Evolutionary conservation across 2,329 filamentous ascomycete species (phyloP).

Genomic region (Trichoderma citrinoviride): DNA sequence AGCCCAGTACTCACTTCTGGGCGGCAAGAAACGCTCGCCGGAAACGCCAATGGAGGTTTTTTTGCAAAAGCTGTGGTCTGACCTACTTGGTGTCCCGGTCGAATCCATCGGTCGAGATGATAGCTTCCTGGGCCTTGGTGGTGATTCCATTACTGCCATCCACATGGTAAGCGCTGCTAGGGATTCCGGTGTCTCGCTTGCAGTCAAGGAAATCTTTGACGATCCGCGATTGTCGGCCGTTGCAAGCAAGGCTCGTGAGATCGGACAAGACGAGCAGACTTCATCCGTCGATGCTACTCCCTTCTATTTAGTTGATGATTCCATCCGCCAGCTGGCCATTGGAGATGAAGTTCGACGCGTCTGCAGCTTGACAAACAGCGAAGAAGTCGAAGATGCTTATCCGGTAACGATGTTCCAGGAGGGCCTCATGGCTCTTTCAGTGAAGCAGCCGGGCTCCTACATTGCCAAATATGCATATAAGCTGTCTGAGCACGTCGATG

Average conservation of each 20-base stretch:
- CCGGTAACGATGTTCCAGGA: conserved; percentile 24
- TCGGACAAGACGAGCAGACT: neutral
- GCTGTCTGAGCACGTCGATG: neutral
- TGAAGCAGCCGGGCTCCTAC: conserved; percentile 22
- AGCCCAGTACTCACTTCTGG: conserved; percentile 3
- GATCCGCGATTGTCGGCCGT: conserved; percentile 21
- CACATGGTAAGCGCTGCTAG: conserved; percentile 9
- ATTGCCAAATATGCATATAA: conserved; percentile 3
- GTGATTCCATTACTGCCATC: conserved; percentile 25
- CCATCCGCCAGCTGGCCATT: neutral
- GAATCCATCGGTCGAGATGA: conserved; percentile 24
- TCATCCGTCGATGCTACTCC: neutral
- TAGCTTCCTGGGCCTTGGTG: conserved; percentile 26
- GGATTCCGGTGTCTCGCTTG: conserved; percentile 7
- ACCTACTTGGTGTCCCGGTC: conserved; percentile 13
- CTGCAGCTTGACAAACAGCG: neutral
- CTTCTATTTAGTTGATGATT: neutral
- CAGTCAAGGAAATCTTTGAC: conserved; percentile 23
- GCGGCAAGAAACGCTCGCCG: neutral
- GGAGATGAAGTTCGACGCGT: neutral
- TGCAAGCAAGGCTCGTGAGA: conserved; percentile 10
- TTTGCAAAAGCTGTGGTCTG: conserved; percentile 13
- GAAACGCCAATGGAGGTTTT: conserved; percentile 13
- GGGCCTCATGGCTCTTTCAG: conserved; percentile 23
- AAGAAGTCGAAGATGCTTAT: conserved; percentile 22